Base-by-base conservation (phyloP, 306 rosid species). In the Pueraria montana region DNA sequence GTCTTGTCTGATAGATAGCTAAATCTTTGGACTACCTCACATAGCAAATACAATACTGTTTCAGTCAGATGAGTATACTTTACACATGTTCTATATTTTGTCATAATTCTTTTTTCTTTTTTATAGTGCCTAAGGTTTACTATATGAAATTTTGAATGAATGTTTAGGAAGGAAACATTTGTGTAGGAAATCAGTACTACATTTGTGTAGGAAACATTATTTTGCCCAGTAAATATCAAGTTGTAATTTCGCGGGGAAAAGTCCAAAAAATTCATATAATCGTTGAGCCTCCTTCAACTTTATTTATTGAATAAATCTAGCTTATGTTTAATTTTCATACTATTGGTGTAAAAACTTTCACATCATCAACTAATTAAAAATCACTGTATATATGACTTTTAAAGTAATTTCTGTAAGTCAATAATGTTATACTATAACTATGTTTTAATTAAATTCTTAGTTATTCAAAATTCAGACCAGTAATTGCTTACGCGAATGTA, bases 1-100 rank as follows among this genome's bases (percentile, higher is more conserved):
- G 83, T 96, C 23, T 88, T 96, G 65, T 87, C 89, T 0, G 98
- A 96, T 82, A 91, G 97, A 78, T 96, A 89, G 86, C 45, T 48
- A 58, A 82, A 72, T 81, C 76, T 69, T 55, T 38, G 84, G 69
- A 75, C 78, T 64, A 14, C 78, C 86, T 65, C 85, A 56, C 87
- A 65, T 53, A 78, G 80, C 76, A 73, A 30, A 77, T 49, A 75
- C 80, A 72, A 77, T 18, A 68, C 81, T 66, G 26, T 67, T 76
- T 71, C 83, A 65, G 70, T 72, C 72, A 75, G 89, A 86, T 83
- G 68, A 77, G 89, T 79, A 87, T 80, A 82, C 68, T 48, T 49
- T 67, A 80, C 86, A 45, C 75, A 56, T n/a, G 65, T 72, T 77
- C 46, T 34, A 72, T 85, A 36, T 72, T 72, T 34, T 52, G 6